Percentiles rank a stretch among this genome's conserved stretches.
Conservation (phyloP, 208 protist genomes). For the Leptomonas seymouri region DNA sequence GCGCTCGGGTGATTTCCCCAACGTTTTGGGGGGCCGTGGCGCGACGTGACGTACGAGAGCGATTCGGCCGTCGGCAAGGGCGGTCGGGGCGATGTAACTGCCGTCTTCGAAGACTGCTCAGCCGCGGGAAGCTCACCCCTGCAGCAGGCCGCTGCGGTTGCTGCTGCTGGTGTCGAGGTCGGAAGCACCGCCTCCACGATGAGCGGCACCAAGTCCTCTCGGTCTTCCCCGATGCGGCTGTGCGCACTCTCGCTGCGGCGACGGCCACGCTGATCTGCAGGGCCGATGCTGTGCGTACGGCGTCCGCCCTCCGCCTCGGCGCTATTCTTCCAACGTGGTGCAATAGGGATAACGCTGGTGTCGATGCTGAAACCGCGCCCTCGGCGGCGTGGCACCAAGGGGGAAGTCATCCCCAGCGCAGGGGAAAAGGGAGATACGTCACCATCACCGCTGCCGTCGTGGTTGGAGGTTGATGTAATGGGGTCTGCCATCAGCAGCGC, state of each 20-base stretch:
- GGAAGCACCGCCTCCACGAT: slow-evolving; percentile 22
- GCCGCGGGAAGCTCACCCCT: background rate
- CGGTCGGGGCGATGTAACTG: background rate
- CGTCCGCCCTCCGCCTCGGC: background rate
- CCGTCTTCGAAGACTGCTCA: background rate
- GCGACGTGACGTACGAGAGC: background rate
- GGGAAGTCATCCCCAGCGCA: background rate
- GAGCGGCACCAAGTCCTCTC: slow-evolving; percentile 18
- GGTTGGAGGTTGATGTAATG: too few relatives aligned
- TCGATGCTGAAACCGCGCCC: slow-evolving; percentile 16
- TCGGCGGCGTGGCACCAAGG: background rate
- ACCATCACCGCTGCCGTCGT: slow-evolving; percentile 8
- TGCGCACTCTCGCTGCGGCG: slow-evolving; percentile 4
- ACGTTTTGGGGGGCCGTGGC: background rate
- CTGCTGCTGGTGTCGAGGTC: background rate
- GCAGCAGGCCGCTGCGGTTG: background rate
- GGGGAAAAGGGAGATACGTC: slow-evolving; percentile 9
- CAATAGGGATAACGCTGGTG: slow-evolving; percentile 9
- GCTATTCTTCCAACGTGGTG: background rate
- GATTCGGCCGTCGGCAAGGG: background rate
- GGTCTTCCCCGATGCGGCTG: slow-evolving; percentile 7
- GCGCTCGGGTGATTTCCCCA: background rate
- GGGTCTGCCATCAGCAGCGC: too few relatives aligned
- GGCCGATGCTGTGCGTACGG: slow-evolving; percentile 10
- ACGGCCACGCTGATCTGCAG: background rate